Conservation (phyloP, 2,329 filamentous ascomycete genomes). For the Dactylella cylindrospora region DNA sequence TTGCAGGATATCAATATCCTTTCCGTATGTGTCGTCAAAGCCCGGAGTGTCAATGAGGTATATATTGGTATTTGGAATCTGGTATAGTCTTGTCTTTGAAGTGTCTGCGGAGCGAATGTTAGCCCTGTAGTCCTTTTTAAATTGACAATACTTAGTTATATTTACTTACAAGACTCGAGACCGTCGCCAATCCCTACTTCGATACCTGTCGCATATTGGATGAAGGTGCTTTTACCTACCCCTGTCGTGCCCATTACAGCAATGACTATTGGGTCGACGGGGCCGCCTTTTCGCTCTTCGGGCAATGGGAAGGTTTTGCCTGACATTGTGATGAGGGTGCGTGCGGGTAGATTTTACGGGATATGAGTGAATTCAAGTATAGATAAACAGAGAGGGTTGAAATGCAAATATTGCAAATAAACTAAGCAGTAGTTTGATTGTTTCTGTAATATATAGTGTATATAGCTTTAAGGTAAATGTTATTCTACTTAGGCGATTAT, state of each 20-base stretch:
- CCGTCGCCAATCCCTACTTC: constrained; percentile 6
- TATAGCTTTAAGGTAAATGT: no score
- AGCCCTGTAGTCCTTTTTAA: not conserved
- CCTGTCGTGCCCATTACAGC: constrained; percentile 22
- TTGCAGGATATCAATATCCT: constrained; percentile 54
- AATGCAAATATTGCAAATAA: not conserved
- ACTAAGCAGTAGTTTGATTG: not conserved
- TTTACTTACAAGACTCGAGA: constrained; percentile 5
- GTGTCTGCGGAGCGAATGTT: not conserved
- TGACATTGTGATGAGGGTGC: not conserved
- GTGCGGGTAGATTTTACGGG: not conserved
- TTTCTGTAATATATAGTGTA: not conserved
- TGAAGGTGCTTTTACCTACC: constrained; percentile 19
- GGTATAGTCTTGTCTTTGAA: not conserved
- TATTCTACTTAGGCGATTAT: no score
- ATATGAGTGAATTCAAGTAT: not conserved
- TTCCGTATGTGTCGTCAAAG: constrained; percentile 54
- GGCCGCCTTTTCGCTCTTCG: no score
- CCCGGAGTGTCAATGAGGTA: constrained; percentile 55
- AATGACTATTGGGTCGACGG: no score
- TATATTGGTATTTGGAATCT: constrained; percentile 34
- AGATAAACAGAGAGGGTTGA: not conserved
- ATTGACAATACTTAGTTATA: not conserved
- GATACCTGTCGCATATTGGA: not conserved
- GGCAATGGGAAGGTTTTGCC: no score